Evolutionary conservation across 345 rosid genomes (phyloP).

Genomic region (Sonneratia caseolaris): DNA sequence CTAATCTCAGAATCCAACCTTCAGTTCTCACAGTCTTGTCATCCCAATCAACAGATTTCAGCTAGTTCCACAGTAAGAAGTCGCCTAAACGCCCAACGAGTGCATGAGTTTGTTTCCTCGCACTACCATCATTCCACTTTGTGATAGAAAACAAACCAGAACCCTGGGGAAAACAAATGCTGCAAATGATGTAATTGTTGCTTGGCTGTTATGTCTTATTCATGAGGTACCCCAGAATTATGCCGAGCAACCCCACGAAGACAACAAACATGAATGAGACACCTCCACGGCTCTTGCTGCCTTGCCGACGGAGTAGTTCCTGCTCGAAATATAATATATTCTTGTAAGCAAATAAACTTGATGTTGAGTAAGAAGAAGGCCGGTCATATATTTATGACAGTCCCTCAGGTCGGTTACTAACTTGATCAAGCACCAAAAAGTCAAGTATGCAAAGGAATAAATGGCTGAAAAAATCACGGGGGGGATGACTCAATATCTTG

Average conservation of each 20-base stretch:
- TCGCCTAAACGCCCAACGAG: slow-evolving; percentile 11
- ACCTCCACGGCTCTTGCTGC: slow-evolving; percentile 37
- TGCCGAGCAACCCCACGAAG: slow-evolving; percentile 47
- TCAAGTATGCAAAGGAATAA: not conserved
- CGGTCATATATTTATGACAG: not conserved
- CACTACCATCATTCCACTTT: slow-evolving; percentile 19
- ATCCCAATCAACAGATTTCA: not conserved
- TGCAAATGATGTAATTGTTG: not conserved
- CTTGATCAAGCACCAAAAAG: not conserved
- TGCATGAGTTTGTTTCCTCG: slow-evolving; percentile 19
- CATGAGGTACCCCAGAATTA: slow-evolving; percentile 52
- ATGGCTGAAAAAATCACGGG: not conserved
- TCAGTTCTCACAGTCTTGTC: slow-evolving; percentile 1
- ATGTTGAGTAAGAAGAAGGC: not conserved
- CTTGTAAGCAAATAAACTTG: not conserved
- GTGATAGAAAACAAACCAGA: slow-evolving; percentile 11
- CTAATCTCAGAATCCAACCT: not conserved
- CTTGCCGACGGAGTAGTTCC: slow-evolving; percentile 44
- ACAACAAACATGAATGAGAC: slow-evolving; percentile 42
- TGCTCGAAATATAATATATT: slow-evolving; percentile 9
- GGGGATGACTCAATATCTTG: not conserved
- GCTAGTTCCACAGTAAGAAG: slow-evolving; percentile 2
- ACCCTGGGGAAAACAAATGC: not conserved
- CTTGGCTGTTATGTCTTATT: slow-evolving; percentile 35
- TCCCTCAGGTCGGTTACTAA: not conserved